Evolutionary conservation across 208 protist genomes (phyloP), one percentile per base, ranked within the genome.

Genomic region (Angomonas deanei): DNA sequence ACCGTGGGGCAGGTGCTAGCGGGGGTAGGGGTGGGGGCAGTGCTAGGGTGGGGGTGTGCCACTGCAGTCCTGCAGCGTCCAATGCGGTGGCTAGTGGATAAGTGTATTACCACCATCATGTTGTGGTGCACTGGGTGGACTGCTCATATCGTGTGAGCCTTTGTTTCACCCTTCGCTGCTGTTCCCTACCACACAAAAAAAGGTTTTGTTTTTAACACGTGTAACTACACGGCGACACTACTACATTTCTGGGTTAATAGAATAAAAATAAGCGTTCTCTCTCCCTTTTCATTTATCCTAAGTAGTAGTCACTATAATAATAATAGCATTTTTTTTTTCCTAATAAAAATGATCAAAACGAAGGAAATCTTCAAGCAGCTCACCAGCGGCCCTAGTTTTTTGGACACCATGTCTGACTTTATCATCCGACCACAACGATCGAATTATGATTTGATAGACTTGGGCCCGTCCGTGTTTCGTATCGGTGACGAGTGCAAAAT

Each of bases 341-440:
- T 13, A 58, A 58, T 58, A 36, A 58, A 34, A 42, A 42, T 42
- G 31, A 34, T 8, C 8, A 42, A 27, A 61, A 61, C 34, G 39
- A 13, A 10, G 31, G 28, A 10, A 42, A 42, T 59, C 6, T 46
- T 46, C 15, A 59, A 39, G n/a, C 54, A 59, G 19, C 10, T 42
- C 52, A 52, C 47, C 34, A 64, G 33, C n/a, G 11, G 15, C 15
- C 48, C 62, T 47, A 60, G 79, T 28, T 32, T 93, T 1, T 84
- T 91, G 61, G 76, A 94, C 66, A 78, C 54, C 8, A 58, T 97
- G 39, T 91, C 86, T 53, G 72, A 93, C 64, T 81, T 95, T 48
- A 92, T 97, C 36, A 95, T 97, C 32, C 82, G 92, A 6, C 92
- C 92, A 1, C 87, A 82, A 23, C 74, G 92, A 30, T 75, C 68